phyloP scores from a whole-genome alignment of 352 stramenopile species.

The Phytophthora gonapodyides region DNA sequence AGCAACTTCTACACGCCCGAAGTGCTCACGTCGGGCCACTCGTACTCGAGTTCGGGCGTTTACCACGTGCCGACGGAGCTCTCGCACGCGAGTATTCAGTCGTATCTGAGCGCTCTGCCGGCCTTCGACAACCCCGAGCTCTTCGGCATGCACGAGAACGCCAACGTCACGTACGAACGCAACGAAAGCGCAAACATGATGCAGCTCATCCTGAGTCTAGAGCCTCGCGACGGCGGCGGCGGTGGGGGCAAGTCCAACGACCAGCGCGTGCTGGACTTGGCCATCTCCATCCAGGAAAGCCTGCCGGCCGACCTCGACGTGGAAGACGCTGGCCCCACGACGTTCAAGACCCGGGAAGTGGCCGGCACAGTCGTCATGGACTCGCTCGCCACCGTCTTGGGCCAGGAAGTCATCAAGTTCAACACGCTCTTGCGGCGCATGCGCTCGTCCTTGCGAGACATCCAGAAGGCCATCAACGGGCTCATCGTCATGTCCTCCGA shows the following conservation, averaged over 20 bases:
- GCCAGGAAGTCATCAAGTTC: conserved; percentile 95
- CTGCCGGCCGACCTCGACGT: conserved; percentile 68
- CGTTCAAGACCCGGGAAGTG: conserved; percentile 89
- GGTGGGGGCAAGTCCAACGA: conserved; percentile 82
- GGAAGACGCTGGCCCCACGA: conserved; percentile 90
- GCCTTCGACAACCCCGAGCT: conserved; percentile 91
- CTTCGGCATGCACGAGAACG: conserved; percentile 97
- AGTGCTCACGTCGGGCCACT: conserved; percentile 76
- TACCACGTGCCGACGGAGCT: conserved; percentile 85
- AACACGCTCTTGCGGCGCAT: conserved; percentile 91
- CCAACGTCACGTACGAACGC: conserved; percentile 94
- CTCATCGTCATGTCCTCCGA: conserved; percentile 95
- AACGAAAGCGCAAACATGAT: conserved; percentile 91
- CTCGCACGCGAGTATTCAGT: conserved; percentile 55
- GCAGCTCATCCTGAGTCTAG: conserved; percentile 87
- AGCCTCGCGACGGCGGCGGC: conserved; percentile 79
- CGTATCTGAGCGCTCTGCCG: conserved; percentile 87
- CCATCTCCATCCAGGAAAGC: conserved; percentile 65
- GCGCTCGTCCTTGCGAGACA: conserved; percentile 76
- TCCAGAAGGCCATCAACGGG: conserved; percentile 84
- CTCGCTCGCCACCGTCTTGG: conserved; percentile 92
- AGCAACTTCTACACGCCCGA: conserved; percentile 90
- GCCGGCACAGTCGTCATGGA: conserved; percentile 89
- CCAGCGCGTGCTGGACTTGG: conserved; percentile 83
- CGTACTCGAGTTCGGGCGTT: conserved; percentile 87